Evolutionary conservation across 257 asterid species (phyloP).

Genomic region (Solanum pennellii): DNA sequence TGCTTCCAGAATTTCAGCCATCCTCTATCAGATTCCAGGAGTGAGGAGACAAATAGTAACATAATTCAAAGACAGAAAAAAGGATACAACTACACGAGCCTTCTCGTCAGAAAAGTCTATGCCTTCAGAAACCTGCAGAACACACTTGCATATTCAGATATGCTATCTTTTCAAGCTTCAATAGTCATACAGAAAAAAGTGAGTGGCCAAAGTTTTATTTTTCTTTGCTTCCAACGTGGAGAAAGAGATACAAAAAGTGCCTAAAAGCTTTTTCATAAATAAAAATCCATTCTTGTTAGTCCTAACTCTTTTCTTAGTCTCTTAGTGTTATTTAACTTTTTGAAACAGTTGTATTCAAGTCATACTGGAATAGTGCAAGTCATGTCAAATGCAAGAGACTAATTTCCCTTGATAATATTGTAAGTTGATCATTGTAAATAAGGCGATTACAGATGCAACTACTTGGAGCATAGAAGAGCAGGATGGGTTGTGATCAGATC

Average conservation of each 20-base stretch:
- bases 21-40: background rate
- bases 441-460: background rate
- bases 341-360: background rate
- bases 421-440: background rate
- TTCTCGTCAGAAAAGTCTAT: slow-evolving; percentile 94
- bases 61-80: slow-evolving; percentile 5
- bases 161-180: background rate
- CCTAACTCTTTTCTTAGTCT: background rate
- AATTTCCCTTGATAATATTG: background rate
- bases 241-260: background rate
- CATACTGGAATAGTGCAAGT: background rate
- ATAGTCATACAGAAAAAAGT: background rate
- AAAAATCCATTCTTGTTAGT: background rate
- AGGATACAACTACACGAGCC: slow-evolving; percentile 98
- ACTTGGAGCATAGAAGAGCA: background rate
- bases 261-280: background rate
- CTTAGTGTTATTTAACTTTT: background rate
- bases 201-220: background rate
- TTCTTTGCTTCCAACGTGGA: background rate
- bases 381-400: background rate
- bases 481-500: background rate
- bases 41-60: background rate
- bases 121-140: slow-evolving; percentile 92
- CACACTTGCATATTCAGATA: background rate
- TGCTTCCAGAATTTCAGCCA: background rate